A percentile compares a stretch with the other conserved stretches of the same genome.
Evolutionary conservation across 495 filamentous ascomycete species (phyloP).

Genomic region (Choiromyces venosus): DNA sequence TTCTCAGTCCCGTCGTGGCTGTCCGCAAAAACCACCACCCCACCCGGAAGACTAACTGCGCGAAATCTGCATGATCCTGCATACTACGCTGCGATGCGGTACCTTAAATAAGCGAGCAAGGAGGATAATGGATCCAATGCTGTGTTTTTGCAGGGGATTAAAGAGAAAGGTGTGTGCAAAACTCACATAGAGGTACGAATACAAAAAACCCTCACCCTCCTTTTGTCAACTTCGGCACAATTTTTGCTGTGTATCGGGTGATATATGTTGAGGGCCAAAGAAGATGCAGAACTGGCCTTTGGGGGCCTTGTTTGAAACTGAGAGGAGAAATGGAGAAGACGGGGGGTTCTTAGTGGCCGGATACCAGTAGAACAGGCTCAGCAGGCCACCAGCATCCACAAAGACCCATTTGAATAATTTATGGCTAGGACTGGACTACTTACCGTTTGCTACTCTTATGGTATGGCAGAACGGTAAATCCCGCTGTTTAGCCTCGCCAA

Average conservation of each 20-base stretch:
- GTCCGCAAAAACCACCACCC: conserved; percentile 18
- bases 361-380: not conserved
- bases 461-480: not conserved
- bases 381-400: not conserved
- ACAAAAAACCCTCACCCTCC: not conserved
- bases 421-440: not conserved
- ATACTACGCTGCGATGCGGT: conserved; percentile 35
- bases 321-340: not conserved
- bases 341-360: not conserved
- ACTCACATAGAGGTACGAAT: not conserved
- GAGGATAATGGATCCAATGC: conserved; percentile 19
- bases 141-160: not conserved
- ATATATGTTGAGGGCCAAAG: not conserved
- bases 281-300: not conserved
- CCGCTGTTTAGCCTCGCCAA: not conserved
- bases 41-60: conserved; percentile 19
- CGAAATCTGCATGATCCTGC: conserved; percentile 28
- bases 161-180: not conserved
- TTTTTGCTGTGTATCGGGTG: not conserved
- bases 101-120: conserved; percentile 39
- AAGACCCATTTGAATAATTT: not conserved
- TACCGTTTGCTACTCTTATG: not conserved
- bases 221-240: not conserved
- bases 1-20: conserved; percentile 10
- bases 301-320: not conserved